A percentile compares a stretch with the other conserved stretches of the same genome.
phyloP scores from a whole-genome alignment of 805 yeast genomes.

The Candida xiaguanensis region DNA sequence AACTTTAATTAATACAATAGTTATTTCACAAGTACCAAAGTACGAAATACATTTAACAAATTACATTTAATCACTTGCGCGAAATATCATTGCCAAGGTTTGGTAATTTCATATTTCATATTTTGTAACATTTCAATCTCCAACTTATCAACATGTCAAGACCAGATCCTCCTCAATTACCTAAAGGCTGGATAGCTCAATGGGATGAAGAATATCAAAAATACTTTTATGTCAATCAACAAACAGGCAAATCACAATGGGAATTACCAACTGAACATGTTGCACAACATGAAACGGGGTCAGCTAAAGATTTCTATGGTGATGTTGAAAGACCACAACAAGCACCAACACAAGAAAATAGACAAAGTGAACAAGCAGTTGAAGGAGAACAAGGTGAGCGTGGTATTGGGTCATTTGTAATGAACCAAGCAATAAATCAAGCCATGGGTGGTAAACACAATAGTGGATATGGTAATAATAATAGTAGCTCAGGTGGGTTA shows the following conservation, averaged over 20 bases:
- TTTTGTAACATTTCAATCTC: neutral
- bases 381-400: slow-evolving; percentile 7
- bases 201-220: slow-evolving; percentile 30
- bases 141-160: neutral
- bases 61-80: too few relatives aligned
- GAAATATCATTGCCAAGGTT: neutral
- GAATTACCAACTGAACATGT: slow-evolving; percentile 17
- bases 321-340: slow-evolving; percentile 1
- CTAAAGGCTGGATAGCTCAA: slow-evolving; percentile 32
- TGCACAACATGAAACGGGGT: neutral
- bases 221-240: slow-evolving; percentile 23
- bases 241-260: slow-evolving; percentile 30
- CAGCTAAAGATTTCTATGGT: neutral
- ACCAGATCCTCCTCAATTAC: slow-evolving; percentile 15
- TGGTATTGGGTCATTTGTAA: slow-evolving; percentile 10
- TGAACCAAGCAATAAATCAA: slow-evolving; percentile 9
- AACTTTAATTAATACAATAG: too few relatives aligned
- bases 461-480: slow-evolving; percentile 2
- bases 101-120: neutral
- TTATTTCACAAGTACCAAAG: too few relatives aligned
- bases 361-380: neutral
- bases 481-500: slow-evolving; percentile 3
- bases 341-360: neutral
- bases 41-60: too few relatives aligned
- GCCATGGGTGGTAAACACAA: slow-evolving; percentile 3